Percentiles rank a stretch among this genome's conserved stretches.
phyloP scores from a whole-genome alignment of 1,139 yeast genomes.

The Nakaseomyces bracarensis region DNA sequence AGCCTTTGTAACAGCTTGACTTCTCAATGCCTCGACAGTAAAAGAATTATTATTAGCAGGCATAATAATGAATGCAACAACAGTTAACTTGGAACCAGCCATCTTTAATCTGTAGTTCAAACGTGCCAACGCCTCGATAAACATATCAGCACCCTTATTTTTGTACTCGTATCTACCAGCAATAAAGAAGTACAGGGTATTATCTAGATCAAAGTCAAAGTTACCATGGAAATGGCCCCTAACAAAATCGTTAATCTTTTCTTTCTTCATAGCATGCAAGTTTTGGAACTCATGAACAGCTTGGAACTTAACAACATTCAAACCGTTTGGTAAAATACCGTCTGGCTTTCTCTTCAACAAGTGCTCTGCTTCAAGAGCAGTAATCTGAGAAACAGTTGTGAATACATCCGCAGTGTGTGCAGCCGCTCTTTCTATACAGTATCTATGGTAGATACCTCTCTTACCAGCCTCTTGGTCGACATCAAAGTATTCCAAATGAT shows the following conservation, averaged over 20 bases:
- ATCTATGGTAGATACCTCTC: slow-evolving; percentile 91
- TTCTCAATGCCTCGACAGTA: slow-evolving; percentile 92
- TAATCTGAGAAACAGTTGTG: slow-evolving; percentile 91
- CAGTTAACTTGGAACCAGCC: slow-evolving; percentile 78
- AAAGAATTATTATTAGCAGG: slow-evolving; percentile 90
- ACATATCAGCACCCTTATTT: slow-evolving; percentile 92
- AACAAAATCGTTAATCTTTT: slow-evolving; percentile 83
- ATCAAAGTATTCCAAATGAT: slow-evolving; percentile 79
- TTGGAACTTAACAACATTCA: slow-evolving; percentile 88
- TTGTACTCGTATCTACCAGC: slow-evolving; percentile 95
- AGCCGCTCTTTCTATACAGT: slow-evolving; percentile 91
- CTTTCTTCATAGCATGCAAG: slow-evolving; percentile 83
- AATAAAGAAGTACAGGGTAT: slow-evolving; percentile 85
- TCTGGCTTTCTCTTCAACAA: slow-evolving; percentile 88
- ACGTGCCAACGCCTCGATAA: slow-evolving; percentile 83
- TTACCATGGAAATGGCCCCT: slow-evolving; percentile 96
- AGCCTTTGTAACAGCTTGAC: slow-evolving; percentile 91
- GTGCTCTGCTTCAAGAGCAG: slow-evolving; percentile 89
- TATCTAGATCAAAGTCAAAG: slow-evolving; percentile 85
- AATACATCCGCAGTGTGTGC: slow-evolving; percentile 93
- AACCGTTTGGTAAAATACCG: slow-evolving; percentile 92
- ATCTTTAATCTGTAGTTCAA: slow-evolving; percentile 78
- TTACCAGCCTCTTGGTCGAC: slow-evolving; percentile 97
- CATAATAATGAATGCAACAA: slow-evolving; percentile 94
- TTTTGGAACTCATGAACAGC: slow-evolving; percentile 97